phyloP scores from a whole-genome alignment of 1,284 basidiomycete genomes.

The Moesziomyces globuligerus region DNA sequence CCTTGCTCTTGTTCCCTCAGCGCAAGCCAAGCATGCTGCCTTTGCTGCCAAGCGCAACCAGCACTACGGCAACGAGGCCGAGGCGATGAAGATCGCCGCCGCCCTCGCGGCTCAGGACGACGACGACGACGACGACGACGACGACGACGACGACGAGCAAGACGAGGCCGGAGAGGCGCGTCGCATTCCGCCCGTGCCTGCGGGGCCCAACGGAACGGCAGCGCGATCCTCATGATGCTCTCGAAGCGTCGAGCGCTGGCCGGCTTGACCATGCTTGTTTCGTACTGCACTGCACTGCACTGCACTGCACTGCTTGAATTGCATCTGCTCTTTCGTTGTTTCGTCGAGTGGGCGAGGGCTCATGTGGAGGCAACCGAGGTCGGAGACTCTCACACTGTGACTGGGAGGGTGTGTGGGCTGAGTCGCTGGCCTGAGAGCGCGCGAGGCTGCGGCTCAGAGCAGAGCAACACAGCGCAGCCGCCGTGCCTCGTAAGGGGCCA shows the following conservation, averaged over 20 bases:
- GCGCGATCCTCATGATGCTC: conserved; percentile 2
- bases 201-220: conserved; percentile 29
- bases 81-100: conserved; percentile 62
- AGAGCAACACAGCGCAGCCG: background rate
- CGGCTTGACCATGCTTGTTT: conserved; percentile 2
- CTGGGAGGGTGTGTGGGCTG: too few relatives aligned
- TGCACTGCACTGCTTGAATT: background rate
- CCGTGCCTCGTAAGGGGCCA: background rate
- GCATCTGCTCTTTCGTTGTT: too few relatives aligned
- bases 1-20: conserved; percentile 1
- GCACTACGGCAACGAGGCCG: conserved; percentile 66
- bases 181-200: conserved; percentile 19
- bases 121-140: conserved; percentile 60
- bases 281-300: background rate
- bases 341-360: background rate
- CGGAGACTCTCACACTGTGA: too few relatives aligned
- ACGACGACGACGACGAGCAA: conserved; percentile 61
- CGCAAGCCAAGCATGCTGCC: conserved; percentile 58
- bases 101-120: conserved; percentile 57
- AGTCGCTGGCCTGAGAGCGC: too few relatives aligned
- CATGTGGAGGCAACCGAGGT: background rate
- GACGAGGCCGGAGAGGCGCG: conserved; percentile 39
- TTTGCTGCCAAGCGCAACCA: conserved; percentile 64
- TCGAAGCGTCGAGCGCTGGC: background rate
- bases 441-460: background rate